A percentile compares a stretch with the other conserved stretches of the same genome.
Evolutionary conservation across 495 filamentous ascomycete genomes (phyloP).

Genomic region (Penicillium goetzii): DNA sequence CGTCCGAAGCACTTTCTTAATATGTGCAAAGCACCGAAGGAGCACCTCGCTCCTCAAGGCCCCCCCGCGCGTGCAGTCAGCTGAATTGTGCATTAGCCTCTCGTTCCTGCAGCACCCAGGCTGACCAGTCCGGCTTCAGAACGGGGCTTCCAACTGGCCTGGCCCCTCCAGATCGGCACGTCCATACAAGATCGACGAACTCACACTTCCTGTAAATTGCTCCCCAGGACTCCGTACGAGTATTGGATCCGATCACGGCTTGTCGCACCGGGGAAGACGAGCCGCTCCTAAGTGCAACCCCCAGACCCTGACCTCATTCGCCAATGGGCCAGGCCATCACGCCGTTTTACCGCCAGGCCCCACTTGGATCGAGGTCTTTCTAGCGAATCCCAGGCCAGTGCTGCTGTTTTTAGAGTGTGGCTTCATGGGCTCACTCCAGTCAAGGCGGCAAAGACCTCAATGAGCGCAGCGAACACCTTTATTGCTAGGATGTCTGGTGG

Average conservation of each 20-base stretch:
- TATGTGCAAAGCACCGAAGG: constrained; percentile 12
- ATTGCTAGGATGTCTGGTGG: constrained; percentile 23
- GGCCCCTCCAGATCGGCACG: constrained; percentile 27
- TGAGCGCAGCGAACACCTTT: constrained; percentile 16
- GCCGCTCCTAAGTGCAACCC: constrained; percentile 2
- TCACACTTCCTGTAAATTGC: constrained; percentile 7
- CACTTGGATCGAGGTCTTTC: constrained; percentile 20
- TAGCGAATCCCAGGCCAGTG: constrained; percentile 22
- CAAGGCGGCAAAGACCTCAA: constrained; percentile 20
- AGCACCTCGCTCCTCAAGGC: neutral
- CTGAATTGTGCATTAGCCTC: constrained; percentile 38
- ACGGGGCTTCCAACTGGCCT: constrained; percentile 6
- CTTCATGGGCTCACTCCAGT: constrained; percentile 14
- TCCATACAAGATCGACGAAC: constrained; percentile 26
- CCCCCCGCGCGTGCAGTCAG: constrained; percentile 22
- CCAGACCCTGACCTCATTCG: constrained; percentile 14
- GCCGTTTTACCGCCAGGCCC: constrained; percentile 25
- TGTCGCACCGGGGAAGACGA: constrained; percentile 13
- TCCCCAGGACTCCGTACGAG: neutral
- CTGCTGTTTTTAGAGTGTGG: constrained; percentile 28
- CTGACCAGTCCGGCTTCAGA: constrained; percentile 25
- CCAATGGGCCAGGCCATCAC: constrained; percentile 9
- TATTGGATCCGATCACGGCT: neutral
- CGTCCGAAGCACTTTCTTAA: constrained; percentile 5
- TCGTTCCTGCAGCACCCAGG: constrained; percentile 34